Evolutionary conservation across 2,329 filamentous ascomycete species (phyloP), one percentile per base, ranked within the genome.

Genomic region (Corinectria fuckeliana): DNA sequence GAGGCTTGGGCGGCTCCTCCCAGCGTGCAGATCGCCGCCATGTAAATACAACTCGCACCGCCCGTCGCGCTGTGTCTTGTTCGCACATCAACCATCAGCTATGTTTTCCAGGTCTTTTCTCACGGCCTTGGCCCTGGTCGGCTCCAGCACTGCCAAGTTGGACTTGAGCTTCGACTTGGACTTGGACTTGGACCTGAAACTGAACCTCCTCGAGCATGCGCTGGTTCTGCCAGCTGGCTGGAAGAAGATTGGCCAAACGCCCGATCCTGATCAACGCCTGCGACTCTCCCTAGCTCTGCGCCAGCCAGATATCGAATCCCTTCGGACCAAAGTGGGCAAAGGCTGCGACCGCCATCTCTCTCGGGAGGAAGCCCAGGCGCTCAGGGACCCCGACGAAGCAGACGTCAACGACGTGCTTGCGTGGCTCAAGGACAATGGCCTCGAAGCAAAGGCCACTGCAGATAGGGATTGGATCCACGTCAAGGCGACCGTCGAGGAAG

Each of bases 401-500:
- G 73, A 77, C 6, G 71, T 78, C 8, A 56, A 74, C 9, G 61
- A 67, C 0, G 79, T 84, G 4, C 58, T 76, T 5, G 55, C 61
- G 7, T 84, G 82, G 82, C 71, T 84, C 2, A 67, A 66, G 25
- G 68, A 73, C 2, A 74, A 74, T 38, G 77, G 75, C 5, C 71
- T 83, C 21, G 61, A 62, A 21, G 64, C 60, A 5, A 66, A 75
- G 18, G 63, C 72, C 8, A 69, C 68, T 1, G 61, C 67, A 1
- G 72, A 77, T 23, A 74, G 76, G 20, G 75, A 80, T 13, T 80
- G 79, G 74, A 68, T 85, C 54, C 73, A 75, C 47, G 75, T 82
- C 45, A 74, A 76, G 36, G 74, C 77, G 1, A 80, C 79, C 0
- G 78, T 79, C 8, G 61, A 68, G 13, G 62, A 73, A 11, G 76